Conservation (phyloP, 2,329 filamentous ascomycete genomes). For the Cordyceps cicadae region DNA sequence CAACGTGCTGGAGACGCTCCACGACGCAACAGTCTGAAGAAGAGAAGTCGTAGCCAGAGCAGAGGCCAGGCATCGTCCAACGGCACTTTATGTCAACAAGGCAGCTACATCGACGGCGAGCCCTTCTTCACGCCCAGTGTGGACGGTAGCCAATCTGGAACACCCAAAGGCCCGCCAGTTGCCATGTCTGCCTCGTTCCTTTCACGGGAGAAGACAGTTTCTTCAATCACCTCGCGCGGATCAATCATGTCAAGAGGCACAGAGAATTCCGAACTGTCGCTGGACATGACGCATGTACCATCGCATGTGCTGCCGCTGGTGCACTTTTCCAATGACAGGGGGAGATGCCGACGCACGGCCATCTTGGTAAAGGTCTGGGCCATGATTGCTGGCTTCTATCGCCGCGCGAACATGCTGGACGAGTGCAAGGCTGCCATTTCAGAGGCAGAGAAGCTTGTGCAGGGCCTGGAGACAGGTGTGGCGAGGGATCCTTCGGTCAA, state of each 20-base stretch:
- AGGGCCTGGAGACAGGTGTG: slow-evolving; percentile 60
- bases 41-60: slow-evolving; percentile 43
- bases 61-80: slow-evolving; percentile 37
- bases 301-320: slow-evolving; percentile 42
- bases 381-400: slow-evolving; percentile 80
- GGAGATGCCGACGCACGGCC: slow-evolving; percentile 39
- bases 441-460: slow-evolving; percentile 72
- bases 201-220: slow-evolving; percentile 33
- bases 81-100: slow-evolving; percentile 25
- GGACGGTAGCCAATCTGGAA: slow-evolving; percentile 33
- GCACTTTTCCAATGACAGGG: slow-evolving; percentile 47
- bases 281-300: slow-evolving; percentile 35
- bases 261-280: slow-evolving; percentile 31
- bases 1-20: slow-evolving; percentile 22
- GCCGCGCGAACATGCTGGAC: slow-evolving; percentile 68
- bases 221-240: slow-evolving; percentile 38
- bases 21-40: slow-evolving; percentile 46
- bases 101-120: slow-evolving; percentile 43
- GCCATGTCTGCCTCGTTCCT: slow-evolving; percentile 30
- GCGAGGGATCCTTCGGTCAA: slow-evolving; percentile 54
- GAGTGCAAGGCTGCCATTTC: slow-evolving; percentile 72
- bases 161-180: slow-evolving; percentile 34
- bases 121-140: slow-evolving; percentile 40
- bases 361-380: slow-evolving; percentile 77
- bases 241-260: slow-evolving; percentile 33